These are phyloP conservation scores for Lycium barbarum DNA, from an alignment of 257 asterid species.

Conservation along the genomic window DNA sequence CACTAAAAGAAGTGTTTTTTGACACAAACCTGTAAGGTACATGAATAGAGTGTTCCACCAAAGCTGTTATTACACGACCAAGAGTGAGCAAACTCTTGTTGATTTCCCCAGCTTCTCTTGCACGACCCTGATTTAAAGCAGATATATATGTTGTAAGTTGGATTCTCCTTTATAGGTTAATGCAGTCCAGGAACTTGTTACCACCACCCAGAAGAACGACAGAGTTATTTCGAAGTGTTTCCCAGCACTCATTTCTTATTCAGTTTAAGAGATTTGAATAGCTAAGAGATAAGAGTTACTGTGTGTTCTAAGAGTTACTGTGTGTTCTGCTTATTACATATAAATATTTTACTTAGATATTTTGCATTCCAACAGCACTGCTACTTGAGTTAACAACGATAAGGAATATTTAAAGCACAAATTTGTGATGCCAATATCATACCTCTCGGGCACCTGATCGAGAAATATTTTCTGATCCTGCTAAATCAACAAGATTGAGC, in stretches of 20 bases:
- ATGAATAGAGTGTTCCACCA: slow-evolving; percentile 86
- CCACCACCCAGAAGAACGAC: background rate
- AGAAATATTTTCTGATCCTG: slow-evolving; percentile 85
- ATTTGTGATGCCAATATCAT: slow-evolving; percentile 16
- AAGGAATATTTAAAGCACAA: background rate
- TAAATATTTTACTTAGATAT: background rate
- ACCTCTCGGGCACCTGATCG: slow-evolving; percentile 95
- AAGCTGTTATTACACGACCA: slow-evolving; percentile 83
- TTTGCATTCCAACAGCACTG: background rate
- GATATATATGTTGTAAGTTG: background rate
- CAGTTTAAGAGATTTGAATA: background rate
- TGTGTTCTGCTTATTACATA: background rate
- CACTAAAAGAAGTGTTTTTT: background rate
- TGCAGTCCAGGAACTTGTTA: background rate
- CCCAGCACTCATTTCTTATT: background rate
- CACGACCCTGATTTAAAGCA: slow-evolving; percentile 65
- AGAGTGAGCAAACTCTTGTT: slow-evolving; percentile 85
- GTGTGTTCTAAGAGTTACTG: background rate
- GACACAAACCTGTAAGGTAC: slow-evolving; percentile 77
- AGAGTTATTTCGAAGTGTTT: background rate
- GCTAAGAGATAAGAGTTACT: background rate
- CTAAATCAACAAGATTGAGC: slow-evolving; percentile 91
- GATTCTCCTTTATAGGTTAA: background rate
- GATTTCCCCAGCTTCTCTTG: slow-evolving; percentile 95
- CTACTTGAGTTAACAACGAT: background rate